Evolutionary conservation across 257 asterid genomes (phyloP), one percentile per base, ranked within the genome.

Genomic region (Salvia hispanica): DNA sequence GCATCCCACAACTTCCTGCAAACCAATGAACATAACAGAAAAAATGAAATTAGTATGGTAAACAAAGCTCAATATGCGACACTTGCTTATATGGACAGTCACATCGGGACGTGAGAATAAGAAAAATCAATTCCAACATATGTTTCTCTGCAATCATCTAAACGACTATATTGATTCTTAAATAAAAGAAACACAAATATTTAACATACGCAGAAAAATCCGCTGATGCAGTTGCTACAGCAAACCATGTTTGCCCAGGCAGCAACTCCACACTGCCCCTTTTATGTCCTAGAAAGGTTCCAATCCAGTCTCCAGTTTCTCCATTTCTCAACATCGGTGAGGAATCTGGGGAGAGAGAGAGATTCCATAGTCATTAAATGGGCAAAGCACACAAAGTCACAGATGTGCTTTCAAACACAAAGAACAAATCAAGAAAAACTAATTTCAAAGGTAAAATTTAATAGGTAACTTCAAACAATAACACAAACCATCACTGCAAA

Each of bases 1-100:
- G 99, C 99, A 86, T 93, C 96, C 99, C 99, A 93, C 63, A 93
- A 55, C 79, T 93, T 93, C 84, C 99, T 93, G 89, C 77, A 85
- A 55, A 69, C 70, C 63, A 75, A 28, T 5, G 67, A 36, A 6
- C 45, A 62, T 75, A 34, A 65, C 47, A 48, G 9, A 72, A 69
- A 48, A 72, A 76, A 7, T 15, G 34, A 8, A 70, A 16, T 54
- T 47, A 36, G 2, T 9, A 7, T 54, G 16, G n/a, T 14, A 14
- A 34, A 71, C 58, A 46, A 54, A 63, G 21, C 57, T 64, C 31
- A 42, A 45, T 9, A 28, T 10, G 3, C 54, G 65, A 66, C 6
- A 37, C 39, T 56, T 67, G 46, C 13, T 25, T 25, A 7, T 25
- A 25, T 8, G 9, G 58, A 6, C 14, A 40, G 33, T 21, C 55